Evolutionary conservation across 768 basidiomycete genomes (phyloP), one percentile per base, ranked within the genome.

Genomic region (Leccinellum rugosiceps): DNA sequence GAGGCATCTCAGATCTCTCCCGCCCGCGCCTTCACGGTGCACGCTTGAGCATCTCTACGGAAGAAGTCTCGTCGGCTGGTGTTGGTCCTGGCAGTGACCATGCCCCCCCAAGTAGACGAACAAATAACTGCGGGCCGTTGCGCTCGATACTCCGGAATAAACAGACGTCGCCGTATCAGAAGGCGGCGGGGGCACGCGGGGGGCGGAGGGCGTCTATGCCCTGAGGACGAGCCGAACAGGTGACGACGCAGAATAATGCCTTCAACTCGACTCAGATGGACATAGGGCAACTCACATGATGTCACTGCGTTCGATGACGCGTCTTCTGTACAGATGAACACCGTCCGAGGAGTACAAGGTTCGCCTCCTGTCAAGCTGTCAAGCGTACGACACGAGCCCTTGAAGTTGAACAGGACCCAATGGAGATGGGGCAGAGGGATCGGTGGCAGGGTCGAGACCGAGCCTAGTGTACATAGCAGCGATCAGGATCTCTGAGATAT

Each of bases 131-230:
- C 30, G 63, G 52, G 1, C 55, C 55, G 15, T 23, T 63, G 14
- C 58, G 62, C 17, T 63, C 63, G 8, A 60, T 60, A 46, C 53
- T 64, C 19, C 62, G 63, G 13, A 63, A 60, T 35, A 63, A 41
- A 44, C 49, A 54, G 4, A 26, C 54, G 1, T 25, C 41, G 28
- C 63, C 62, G 6, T 63, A 63, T 52, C 57, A 59, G 32, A 58
- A 56, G 41, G 15, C 11, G 13, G 11, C 21, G 13, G 44, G 11
- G 6, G 31, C 31, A 19, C 45, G 30, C 2, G 45, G 7, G 13
- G 21, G 31, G 6, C 54, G 55, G n/a, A 47, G 60, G 50, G 60
- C 38, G 2, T 50, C 59, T 11, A n/a, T 54, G 28, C 61, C 58
- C 6, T 58, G 47, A 59, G 4, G 19, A 11, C 31, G 8, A 25